phyloP scores from a whole-genome alignment of 176 grass and related monocot species.

The Phoenix roebelenii region DNA sequence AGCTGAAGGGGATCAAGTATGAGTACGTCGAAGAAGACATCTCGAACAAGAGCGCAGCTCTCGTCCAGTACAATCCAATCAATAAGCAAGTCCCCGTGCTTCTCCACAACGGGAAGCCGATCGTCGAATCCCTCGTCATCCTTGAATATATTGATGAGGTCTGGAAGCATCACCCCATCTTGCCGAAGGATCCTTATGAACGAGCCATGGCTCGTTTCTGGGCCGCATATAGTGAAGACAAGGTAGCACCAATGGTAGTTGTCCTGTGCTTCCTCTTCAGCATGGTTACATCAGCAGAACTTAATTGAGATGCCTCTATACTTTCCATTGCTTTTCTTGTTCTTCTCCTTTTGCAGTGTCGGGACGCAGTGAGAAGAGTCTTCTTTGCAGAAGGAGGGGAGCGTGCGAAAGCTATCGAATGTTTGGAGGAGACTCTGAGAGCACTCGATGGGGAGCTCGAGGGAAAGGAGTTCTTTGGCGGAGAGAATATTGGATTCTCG shows the following conservation, averaged over 20 bases:
- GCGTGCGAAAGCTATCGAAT: slow-evolving; percentile 10
- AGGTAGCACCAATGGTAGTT: neutral
- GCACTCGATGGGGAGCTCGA: slow-evolving; percentile 19
- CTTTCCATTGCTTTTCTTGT: neutral
- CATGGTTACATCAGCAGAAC: too few species aligned
- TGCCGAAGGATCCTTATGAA: neutral
- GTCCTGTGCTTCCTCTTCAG: too few species aligned
- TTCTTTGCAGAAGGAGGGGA: slow-evolving; percentile 25
- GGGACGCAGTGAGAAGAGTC: slow-evolving; percentile 19
- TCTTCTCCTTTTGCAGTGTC: slow-evolving; percentile 15
- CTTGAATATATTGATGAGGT: slow-evolving; percentile 8
- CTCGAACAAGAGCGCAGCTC: neutral
- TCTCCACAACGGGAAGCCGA: neutral
- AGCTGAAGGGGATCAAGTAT: slow-evolving; percentile 1
- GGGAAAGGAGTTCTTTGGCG: slow-evolving; percentile 2
- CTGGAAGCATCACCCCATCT: neutral
- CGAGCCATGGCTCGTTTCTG: slow-evolving; percentile 6
- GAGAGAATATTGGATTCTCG: too few species aligned
- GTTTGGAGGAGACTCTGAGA: slow-evolving; percentile 15
- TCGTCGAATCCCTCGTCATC: slow-evolving; percentile 5
- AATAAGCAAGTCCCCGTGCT: slow-evolving; percentile 9
- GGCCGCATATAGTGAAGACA: neutral
- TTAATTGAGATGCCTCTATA: too few species aligned
- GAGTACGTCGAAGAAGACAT: slow-evolving; percentile 14
- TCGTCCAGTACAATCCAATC: slow-evolving; percentile 2